A percentile compares a stretch with the other conserved stretches of the same genome.
Evolutionary conservation across 768 basidiomycete genomes (phyloP).

Genomic region (Lactarius psammicola): DNA sequence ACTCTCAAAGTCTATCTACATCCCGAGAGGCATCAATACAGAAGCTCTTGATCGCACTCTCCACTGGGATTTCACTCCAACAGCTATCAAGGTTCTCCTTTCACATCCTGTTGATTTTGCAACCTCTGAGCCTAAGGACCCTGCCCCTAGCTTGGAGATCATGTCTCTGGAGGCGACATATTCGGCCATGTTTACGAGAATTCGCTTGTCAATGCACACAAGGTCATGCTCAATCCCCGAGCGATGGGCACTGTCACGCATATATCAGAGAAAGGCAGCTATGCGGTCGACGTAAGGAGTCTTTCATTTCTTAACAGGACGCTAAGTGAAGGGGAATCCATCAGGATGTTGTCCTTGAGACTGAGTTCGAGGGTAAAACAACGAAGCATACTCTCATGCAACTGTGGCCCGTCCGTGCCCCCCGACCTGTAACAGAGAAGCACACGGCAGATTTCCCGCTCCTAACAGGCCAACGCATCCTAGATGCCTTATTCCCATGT

Average conservation of each 20-base stretch:
- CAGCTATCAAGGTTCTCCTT: constrained; percentile 62
- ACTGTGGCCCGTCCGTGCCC: constrained; percentile 97
- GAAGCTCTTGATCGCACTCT: constrained; percentile 84
- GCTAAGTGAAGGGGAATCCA: constrained; percentile 6
- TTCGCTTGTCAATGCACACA: constrained; percentile 93
- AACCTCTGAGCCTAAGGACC: background rate
- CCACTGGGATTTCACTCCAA: constrained; percentile 94
- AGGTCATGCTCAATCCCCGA: constrained; percentile 93
- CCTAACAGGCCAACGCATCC: constrained; percentile 92
- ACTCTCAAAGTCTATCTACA: constrained; percentile 97
- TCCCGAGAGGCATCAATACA: constrained; percentile 98
- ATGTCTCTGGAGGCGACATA: constrained; percentile 95
- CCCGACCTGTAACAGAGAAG: constrained; percentile 94
- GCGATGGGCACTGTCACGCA: constrained; percentile 93
- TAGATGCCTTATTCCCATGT: constrained; percentile 98
- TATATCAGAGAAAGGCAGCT: constrained; percentile 92
- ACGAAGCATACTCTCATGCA: constrained; percentile 97
- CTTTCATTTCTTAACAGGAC: constrained; percentile 6
- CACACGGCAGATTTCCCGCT: constrained; percentile 89
- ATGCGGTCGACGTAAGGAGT: constrained; percentile 71
- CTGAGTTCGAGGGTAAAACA: constrained; percentile 94
- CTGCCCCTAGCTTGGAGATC: constrained; percentile 77
- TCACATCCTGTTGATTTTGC: constrained; percentile 1
- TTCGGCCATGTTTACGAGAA: constrained; percentile 97
- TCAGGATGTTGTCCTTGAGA: constrained; percentile 93